Evolutionary conservation across 805 yeast species (phyloP), one percentile per base, ranked within the genome.

Genomic region (Lachancea lanzarotensis): DNA sequence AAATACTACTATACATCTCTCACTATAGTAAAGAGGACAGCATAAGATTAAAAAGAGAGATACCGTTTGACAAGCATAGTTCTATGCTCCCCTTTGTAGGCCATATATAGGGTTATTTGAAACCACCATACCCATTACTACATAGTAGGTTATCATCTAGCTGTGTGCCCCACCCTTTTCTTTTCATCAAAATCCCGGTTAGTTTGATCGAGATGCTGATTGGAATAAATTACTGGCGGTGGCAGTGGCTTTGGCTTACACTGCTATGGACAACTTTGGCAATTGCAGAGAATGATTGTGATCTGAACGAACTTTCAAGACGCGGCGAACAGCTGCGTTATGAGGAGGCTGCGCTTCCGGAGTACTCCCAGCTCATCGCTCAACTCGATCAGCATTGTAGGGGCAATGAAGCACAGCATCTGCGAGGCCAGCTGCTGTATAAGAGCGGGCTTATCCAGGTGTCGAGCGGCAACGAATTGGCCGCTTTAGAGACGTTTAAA

Each of bases 361-460:
- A 43, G 22, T 54, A 47, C 40, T 48, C 50, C 13, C 38, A 49
- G 11, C 33, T 54, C 26, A 36, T 45, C 25, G 45, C 42, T 15
- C 47, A 45, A 39, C 45, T 52, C 16, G 36, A 37, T 12, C 35
- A 33, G 10, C 50, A 52, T 34, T 35, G 42, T 8, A 45, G 8
- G 25, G 25, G 35, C 10, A 43, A 32, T 7, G 33, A 39, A 17
- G 35, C 46, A 19, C 38, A 37, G 18, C 31, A 38, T 26, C 40
- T 53, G 20, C 40, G 44, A 3, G 55, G 57, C 39, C 56, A 73
- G 49, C 60, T 81, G 1, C 71, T 73, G 48, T 80, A 75, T 57
- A 81, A 78, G 56, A 72, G 74, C 45, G 89, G 87, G 0, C 57
- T 82, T 36, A 74, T 82, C 2, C 82, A 81, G 43, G 61, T 80